Evolutionary conservation across 1,284 basidiomycete species (phyloP).

Genomic region (Trichosporon ovoides): DNA sequence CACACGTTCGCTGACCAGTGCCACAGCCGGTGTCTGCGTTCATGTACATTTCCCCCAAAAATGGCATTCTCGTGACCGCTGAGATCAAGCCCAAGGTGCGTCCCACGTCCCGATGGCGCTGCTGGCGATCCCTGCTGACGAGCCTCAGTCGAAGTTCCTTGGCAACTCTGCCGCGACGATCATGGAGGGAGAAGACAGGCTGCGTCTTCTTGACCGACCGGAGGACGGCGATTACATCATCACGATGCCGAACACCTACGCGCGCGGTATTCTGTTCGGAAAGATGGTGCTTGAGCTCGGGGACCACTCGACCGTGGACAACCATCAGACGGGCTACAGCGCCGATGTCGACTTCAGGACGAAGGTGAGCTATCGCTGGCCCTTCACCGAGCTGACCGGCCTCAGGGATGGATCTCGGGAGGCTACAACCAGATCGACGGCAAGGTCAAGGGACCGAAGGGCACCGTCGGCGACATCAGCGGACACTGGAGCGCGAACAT

Average conservation of each 20-base stretch:
- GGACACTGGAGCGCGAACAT: slow-evolving; percentile 90
- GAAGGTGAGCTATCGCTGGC: slow-evolving; percentile 54
- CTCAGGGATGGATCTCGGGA: slow-evolving; percentile 90
- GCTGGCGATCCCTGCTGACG: background rate
- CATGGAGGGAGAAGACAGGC: slow-evolving; percentile 94
- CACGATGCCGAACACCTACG: slow-evolving; percentile 92
- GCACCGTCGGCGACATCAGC: slow-evolving; percentile 73
- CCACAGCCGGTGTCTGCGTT: slow-evolving; percentile 80
- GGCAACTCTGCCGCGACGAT: slow-evolving; percentile 92
- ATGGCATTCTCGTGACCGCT: slow-evolving; percentile 71
- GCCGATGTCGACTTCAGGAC: slow-evolving; percentile 97
- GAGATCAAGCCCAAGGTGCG: slow-evolving; percentile 79
- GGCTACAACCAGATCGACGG: slow-evolving; percentile 89
- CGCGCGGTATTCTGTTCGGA: slow-evolving; percentile 92
- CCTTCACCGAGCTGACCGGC: background rate
- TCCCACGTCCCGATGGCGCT: background rate
- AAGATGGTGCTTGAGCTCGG: slow-evolving; percentile 98
- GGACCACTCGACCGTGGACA: slow-evolving; percentile 79
- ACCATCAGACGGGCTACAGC: slow-evolving; percentile 66
- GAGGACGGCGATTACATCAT: slow-evolving; percentile 65
- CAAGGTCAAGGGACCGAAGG: slow-evolving; percentile 59
- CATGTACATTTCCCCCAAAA: slow-evolving; percentile 92
- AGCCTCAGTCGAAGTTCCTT: slow-evolving; percentile 69
- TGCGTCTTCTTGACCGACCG: slow-evolving; percentile 69
- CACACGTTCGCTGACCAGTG: background rate